Evolutionary conservation across 192 early-diverging fungal genomes (phyloP), one percentile per base, ranked within the genome.

Genomic region (Backusella circina): DNA sequence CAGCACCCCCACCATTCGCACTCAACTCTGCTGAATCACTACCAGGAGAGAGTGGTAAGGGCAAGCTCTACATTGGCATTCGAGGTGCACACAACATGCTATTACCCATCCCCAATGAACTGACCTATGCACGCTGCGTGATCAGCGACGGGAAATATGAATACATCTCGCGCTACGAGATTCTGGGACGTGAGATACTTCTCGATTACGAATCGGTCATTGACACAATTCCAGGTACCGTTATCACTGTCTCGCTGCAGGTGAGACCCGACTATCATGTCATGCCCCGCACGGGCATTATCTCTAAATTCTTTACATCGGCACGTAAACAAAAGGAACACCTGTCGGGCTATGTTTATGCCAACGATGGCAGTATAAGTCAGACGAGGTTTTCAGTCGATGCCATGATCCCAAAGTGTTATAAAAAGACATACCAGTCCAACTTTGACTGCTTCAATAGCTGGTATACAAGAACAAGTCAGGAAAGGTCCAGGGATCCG

Each of bases 361-460:
- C 70, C 10, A 65, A 44, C 0, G 77, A 78, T 61, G 77, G 77
- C 7, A 38, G 71, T 7, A 71, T 78, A 39, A 72, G 77, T 36
- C 77, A 78, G 36, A 78, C 77, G 33, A 30, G 72, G 30, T 73
- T 78, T 57, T 65, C 77, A 13, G 54, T 78, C 3, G 38, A 39
- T 37, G 65, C 73, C 32, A 72, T 78, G 65, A 67, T 73, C 1
- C 44, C 51, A 13, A 72, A 37, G 1, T 78, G 77, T 54, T 67
- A 67, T 39, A 47, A 73, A 32, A 78, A 73, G 35, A 68, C 61
- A 5, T 78, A 73, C 30, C 50, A 73, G 28, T 57, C 77, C 13
- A 73, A 61, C 16, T 78, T 78, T 47, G 77, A 72, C 66, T 78
- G 77, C 36, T 68, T 78, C 38, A 78, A 78, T 68, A 67, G 64